Evolutionary conservation across 1,139 yeast species (phyloP).

Genomic region (Scheffersomyces lignicola): DNA sequence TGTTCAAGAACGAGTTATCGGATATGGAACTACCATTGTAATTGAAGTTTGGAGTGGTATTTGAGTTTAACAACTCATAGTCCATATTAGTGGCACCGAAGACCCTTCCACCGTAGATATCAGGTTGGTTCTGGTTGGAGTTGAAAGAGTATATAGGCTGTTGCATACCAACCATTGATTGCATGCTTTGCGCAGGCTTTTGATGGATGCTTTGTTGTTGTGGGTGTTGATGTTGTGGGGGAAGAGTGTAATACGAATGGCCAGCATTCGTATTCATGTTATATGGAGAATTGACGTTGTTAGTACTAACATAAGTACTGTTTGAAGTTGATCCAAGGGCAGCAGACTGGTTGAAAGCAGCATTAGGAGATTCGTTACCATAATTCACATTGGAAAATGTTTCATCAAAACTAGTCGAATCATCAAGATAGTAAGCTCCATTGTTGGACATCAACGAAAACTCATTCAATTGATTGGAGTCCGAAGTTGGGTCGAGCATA

Average conservation of each 20-base stretch:
- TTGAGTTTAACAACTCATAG: conserved; percentile 1
- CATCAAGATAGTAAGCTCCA: conserved; percentile 4
- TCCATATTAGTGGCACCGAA: conserved; percentile 1
- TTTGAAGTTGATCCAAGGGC: background rate
- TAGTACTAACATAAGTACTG: background rate
- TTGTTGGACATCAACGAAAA: conserved; percentile 9
- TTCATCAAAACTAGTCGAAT: conserved; percentile 5
- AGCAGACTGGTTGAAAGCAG: background rate
- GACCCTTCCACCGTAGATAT: background rate
- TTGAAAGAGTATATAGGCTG: conserved; percentile 6
- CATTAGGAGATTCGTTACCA: conserved; percentile 2
- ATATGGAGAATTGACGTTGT: background rate
- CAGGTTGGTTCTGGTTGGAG: conserved; percentile 3
- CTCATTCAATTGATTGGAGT: conserved; percentile 17
- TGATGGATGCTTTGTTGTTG: conserved; percentile 7
- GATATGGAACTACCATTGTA: conserved; percentile 2
- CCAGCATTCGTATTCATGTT: conserved; percentile 16
- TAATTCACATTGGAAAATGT: conserved; percentile 1
- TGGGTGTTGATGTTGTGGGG: conserved; percentile 6
- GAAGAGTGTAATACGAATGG: conserved; percentile 13
- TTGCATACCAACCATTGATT: conserved; percentile 3
- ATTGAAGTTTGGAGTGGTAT: background rate
- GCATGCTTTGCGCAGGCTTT: conserved; percentile 1
- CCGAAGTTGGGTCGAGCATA: conserved; percentile 22
- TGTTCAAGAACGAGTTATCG: conserved; percentile 1